Base-by-base conservation (phyloP, 1,284 basidiomycete genomes). In the Hymenochaete sp. region DNA sequence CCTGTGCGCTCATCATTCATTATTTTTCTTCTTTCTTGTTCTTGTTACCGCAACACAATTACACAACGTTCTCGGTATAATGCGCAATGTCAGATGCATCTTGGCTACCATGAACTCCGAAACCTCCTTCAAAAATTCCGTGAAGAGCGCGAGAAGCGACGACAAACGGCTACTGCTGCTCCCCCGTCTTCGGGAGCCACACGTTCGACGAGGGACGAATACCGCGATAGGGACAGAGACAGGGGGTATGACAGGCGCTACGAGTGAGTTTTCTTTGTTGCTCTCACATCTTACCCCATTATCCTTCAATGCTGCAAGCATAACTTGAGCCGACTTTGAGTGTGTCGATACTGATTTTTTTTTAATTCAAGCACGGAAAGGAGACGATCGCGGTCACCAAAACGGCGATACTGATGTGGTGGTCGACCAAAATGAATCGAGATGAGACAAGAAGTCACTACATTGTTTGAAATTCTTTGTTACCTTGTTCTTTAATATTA, bases 81-180 rank as follows among this genome's bases (percentile, higher is more conserved):
- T n/a, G n/a, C n/a, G n/a, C n/a, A n/a, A n/a, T 35, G 21, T 29
- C 18, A 95, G 93, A 96, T 98, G 92, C 96, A 98, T 70, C 67
- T 98, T 57, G 96, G 96, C 8, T 99, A 98, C 67, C 90, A 97
- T 62, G 93, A 98, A 66, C 72, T 99, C 53, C 85, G 96, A 46
- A 92, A 95, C 67, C 86, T 96, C 75, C 76, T 98, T 50, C 64
- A 71, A 43, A 87, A 89, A 61, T 95, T 93, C 65, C 81, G 80
- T 54, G 88, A 91, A 61, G 84, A 90, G 48, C 79, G 89, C 45
- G 85, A 90, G 65, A 86, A 88, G 62, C 81, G 84, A 50, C 85
- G 86, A 63, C 69, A 67, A 61, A n/a, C n/a, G n/a, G n/a, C n/a
- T n/a, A 72, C 65, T 28, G 70, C 77, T 36, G 68, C 73, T 31